Evolutionary conservation across 306 rosid species (phyloP), one percentile per base, ranked within the genome.

Genomic region (Psophocarpus tetragonolobus): DNA sequence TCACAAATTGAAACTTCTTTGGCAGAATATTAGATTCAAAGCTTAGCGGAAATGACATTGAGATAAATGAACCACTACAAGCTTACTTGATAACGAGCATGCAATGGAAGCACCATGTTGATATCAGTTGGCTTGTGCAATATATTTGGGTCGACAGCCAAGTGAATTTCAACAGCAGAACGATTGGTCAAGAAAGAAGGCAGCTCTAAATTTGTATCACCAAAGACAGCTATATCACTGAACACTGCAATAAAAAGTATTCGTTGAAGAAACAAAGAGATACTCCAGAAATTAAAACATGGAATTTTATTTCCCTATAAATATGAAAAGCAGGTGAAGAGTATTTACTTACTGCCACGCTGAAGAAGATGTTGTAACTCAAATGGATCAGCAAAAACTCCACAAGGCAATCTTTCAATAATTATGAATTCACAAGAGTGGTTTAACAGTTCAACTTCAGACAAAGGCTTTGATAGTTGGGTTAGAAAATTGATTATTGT

Each of bases 361-460:
- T 88, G 92, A 81, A 82, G 88, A 77, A 94, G 97, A 85, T 84
- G 93, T 53, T 89, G 88, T 69, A 94, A 85, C 77, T 94, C 98
- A 72, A 90, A 94, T 21, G 97, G 97, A 82, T 94, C 97, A 3
- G 97, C 89, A 74, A 92, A 90, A 74, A 89, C 91, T 57, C 95
- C 98, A 14, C 82, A 75, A 45, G 97, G 90, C 33, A 94, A 86
- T 62, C 89, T 91, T 85, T 94, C 98, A 48, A 94, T 57, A 44
- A 87, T 21, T 53, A 94, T 84, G 58, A 91, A 69, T 60, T 83
- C 85, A 79, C 93, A 94, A 0, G 78, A 75, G 75, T 84, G 50
- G 54, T 64, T 79, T 53, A 77, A 72, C 64, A 79, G 70, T 70
- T 89, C 83, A 76, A 79, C 67, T 70, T 89, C 83, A 76, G 83